Conservation (phyloP, 768 basidiomycete species). For the Leccinum variicolor region DNA sequence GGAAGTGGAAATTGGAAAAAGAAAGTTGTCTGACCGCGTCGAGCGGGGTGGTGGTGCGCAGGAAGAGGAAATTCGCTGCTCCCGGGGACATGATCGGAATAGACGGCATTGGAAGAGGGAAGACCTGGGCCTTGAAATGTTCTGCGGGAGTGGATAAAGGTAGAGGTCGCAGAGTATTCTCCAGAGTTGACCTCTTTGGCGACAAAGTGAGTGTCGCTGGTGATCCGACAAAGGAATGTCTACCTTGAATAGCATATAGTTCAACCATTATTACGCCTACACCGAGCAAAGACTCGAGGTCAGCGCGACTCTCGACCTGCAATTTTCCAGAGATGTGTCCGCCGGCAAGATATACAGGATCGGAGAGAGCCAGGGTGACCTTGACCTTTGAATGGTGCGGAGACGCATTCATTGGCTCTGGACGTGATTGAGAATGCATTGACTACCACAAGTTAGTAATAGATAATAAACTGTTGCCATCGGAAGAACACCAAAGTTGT, state of each 20-base stretch:
- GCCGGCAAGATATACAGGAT: conserved; percentile 65
- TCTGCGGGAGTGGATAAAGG: conserved; percentile 66
- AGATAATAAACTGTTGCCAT: conserved; percentile 11
- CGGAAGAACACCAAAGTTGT: neutral
- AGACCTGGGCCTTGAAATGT: conserved; percentile 79
- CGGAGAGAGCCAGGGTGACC: conserved; percentile 56
- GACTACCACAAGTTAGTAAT: too few species aligned
- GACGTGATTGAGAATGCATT: conserved; percentile 35
- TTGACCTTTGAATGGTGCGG: conserved; percentile 77
- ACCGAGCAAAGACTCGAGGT: conserved; percentile 59
- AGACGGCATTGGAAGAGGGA: conserved; percentile 82
- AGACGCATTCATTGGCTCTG: conserved; percentile 79
- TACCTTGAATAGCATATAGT: conserved; percentile 71
- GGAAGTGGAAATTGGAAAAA: conserved; percentile 77
- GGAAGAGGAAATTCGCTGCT: conserved; percentile 62
- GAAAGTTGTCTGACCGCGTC: conserved; percentile 75
- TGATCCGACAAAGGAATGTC: neutral
- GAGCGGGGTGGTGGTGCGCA: conserved; percentile 63
- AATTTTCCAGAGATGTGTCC: conserved; percentile 67
- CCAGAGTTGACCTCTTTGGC: conserved; percentile 66
- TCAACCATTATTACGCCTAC: conserved; percentile 77
- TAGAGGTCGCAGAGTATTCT: conserved; percentile 77
- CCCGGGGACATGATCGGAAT: conserved; percentile 46
- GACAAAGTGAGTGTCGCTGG: conserved; percentile 4
- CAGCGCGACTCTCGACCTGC: conserved; percentile 76